A percentile compares a stretch with the other conserved stretches of the same genome.
These are phyloP conservation scores for Nannochloropsis granulata DNA, from an alignment of 108 stramenopile genomes.

Conservation along the genomic window DNA sequence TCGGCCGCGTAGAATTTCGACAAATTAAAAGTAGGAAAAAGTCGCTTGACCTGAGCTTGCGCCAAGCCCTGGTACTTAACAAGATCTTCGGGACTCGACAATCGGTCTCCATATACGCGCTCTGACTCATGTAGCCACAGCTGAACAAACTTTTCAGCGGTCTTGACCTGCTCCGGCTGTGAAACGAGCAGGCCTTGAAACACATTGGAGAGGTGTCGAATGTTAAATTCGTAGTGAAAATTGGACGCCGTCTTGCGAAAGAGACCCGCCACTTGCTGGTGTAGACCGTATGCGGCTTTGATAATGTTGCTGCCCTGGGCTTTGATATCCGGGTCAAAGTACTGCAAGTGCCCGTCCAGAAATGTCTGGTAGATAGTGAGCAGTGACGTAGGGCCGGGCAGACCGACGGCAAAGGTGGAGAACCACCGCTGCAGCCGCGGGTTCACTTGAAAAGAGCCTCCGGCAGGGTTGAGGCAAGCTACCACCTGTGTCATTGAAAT, in stretches of 20 bases:
- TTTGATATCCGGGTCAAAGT: slow-evolving; percentile 39
- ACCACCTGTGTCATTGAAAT: slow-evolving; percentile 47
- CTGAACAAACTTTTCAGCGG: slow-evolving; percentile 44
- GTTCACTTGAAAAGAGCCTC: slow-evolving; percentile 46
- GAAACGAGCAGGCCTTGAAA: slow-evolving; percentile 53
- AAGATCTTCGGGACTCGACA: slow-evolving; percentile 43
- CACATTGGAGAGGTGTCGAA: slow-evolving; percentile 50
- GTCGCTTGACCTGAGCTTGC: slow-evolving; percentile 40
- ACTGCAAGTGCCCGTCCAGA: slow-evolving; percentile 44
- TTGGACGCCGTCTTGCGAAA: slow-evolving; percentile 50
- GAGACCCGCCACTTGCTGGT: slow-evolving; percentile 39
- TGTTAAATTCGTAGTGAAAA: slow-evolving; percentile 63
- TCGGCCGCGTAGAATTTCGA: slow-evolving; percentile 44
- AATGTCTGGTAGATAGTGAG: slow-evolving; percentile 50
- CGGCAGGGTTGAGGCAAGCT: slow-evolving; percentile 50
- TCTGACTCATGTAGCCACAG: slow-evolving; percentile 55
- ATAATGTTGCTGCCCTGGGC: slow-evolving; percentile 30
- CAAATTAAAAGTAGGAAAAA: slow-evolving; percentile 40
- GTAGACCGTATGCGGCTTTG: slow-evolving; percentile 43
- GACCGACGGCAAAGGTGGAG: slow-evolving; percentile 48
- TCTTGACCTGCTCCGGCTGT: slow-evolving; percentile 40
- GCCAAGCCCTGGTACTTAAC: slow-evolving; percentile 40
- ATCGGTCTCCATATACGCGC: slow-evolving; percentile 50
- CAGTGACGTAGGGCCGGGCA: slow-evolving; percentile 46
- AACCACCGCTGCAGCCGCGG: slow-evolving; percentile 53